Evolutionary conservation across 352 stramenopile species (phyloP).

Genomic region (Pythium brachiatum): DNA sequence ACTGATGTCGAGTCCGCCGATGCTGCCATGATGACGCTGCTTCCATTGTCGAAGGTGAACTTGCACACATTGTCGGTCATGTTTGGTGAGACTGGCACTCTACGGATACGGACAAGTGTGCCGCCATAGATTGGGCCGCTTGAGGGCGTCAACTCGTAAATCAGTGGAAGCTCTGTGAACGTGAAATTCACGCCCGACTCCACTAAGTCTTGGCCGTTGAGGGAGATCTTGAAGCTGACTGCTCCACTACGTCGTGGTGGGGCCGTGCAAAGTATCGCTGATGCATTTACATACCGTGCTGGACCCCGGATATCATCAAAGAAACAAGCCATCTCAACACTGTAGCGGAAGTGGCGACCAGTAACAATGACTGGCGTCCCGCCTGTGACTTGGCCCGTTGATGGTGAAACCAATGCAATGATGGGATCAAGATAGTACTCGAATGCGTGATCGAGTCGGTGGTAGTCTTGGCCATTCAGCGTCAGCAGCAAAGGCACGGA

Average conservation of each 20-base stretch:
- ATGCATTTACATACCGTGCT: constrained; percentile 60
- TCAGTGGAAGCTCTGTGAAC: constrained; percentile 43
- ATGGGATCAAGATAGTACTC: constrained; percentile 51
- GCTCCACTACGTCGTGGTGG: constrained; percentile 33
- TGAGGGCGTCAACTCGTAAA: constrained; percentile 44
- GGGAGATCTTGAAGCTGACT: constrained; percentile 43
- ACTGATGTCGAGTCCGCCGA: background rate
- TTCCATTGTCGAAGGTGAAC: constrained; percentile 3
- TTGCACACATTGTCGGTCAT: constrained; percentile 1
- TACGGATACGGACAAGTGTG: constrained; percentile 35
- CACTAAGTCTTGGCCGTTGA: constrained; percentile 72
- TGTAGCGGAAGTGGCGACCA: constrained; percentile 69
- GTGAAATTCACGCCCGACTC: constrained; percentile 28
- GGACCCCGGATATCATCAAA: constrained; percentile 43
- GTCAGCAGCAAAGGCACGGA: constrained; percentile 55
- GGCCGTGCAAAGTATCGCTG: constrained; percentile 52
- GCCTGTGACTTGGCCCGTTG: constrained; percentile 40
- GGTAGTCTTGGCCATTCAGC: constrained; percentile 77
- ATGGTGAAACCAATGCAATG: constrained; percentile 44
- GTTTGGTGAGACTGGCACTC: constrained; percentile 25
- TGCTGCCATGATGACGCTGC: background rate
- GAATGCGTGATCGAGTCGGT: constrained; percentile 41
- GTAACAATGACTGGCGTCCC: constrained; percentile 53
- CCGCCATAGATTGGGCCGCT: constrained; percentile 31
- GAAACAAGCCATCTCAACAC: constrained; percentile 41